Conservation (phyloP, 208 protist genomes). For the Trypanosoma platydactyli region DNA sequence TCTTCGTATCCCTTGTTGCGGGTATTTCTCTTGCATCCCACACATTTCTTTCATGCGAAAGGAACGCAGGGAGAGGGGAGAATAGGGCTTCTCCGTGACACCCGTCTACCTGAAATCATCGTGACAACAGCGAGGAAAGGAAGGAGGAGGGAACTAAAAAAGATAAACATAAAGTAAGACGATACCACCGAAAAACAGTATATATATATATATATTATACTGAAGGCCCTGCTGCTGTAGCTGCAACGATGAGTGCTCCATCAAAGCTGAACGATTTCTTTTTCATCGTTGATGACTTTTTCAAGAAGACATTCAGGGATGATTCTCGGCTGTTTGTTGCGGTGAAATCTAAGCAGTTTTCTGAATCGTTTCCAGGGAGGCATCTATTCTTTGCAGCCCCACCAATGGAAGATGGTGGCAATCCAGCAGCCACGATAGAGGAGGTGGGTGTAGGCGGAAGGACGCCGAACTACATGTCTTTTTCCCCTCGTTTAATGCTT, state of each 20-base stretch:
- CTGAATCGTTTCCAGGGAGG: slow-evolving; percentile 43
- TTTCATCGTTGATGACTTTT: slow-evolving; percentile 81
- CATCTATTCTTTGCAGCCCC: slow-evolving; percentile 37
- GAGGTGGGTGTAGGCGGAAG: background rate
- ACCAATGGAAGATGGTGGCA: background rate
- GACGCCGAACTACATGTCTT: slow-evolving; percentile 41
- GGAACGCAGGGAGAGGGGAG: no score
- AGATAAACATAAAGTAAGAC: slow-evolving; percentile 1
- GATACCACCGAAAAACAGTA: background rate
- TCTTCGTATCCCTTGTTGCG: no score
- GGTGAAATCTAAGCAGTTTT: slow-evolving; percentile 75
- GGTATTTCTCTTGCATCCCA: no score
- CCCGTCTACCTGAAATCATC: background rate
- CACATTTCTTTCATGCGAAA: no score
- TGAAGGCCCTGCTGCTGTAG: background rate
- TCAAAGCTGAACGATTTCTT: slow-evolving; percentile 77
- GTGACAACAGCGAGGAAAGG: background rate
- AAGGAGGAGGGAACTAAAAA: background rate
- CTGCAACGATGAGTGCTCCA: slow-evolving; percentile 54
- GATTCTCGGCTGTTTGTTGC: slow-evolving; percentile 67
- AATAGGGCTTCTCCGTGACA: background rate
- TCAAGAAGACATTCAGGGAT: slow-evolving; percentile 86
- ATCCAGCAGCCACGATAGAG: background rate
- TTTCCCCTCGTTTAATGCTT: slow-evolving; percentile 77
- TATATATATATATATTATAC: background rate